A percentile compares a stretch with the other conserved stretches of the same genome.
phyloP scores from a whole-genome alignment of 2,329 filamentous ascomycete species.

The Botrytis deweyae region DNA sequence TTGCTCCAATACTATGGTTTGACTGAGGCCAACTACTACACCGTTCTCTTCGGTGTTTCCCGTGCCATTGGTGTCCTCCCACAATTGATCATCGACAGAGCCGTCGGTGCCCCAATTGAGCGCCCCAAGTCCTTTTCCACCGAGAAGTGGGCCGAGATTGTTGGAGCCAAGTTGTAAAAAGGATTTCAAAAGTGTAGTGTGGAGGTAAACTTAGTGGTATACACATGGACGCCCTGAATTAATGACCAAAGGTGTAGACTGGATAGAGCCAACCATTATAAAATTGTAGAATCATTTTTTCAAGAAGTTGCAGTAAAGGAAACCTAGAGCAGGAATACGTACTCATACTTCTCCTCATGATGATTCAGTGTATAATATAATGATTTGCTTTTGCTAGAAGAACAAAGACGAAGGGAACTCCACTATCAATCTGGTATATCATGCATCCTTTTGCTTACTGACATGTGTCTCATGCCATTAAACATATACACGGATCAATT shows the following conservation, averaged over 20 bases:
- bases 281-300: slow-evolving; percentile 26
- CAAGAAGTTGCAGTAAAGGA: slow-evolving; percentile 30
- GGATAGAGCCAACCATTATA: slow-evolving; percentile 38
- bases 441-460: background rate
- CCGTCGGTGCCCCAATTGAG: slow-evolving; percentile 95
- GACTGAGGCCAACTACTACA: slow-evolving; percentile 99
- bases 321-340: slow-evolving; percentile 12
- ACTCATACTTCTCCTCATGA: slow-evolving; percentile 3
- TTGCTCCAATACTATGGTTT: slow-evolving; percentile 99
- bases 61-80: slow-evolving; percentile 97
- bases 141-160: slow-evolving; percentile 91
- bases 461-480: no score
- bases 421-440: background rate
- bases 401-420: background rate
- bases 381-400: background rate
- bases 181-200: background rate
- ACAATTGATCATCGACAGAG: slow-evolving; percentile 99
- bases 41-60: slow-evolving; percentile 97
- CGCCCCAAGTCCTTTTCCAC: slow-evolving; percentile 99
- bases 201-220: slow-evolving; percentile 26
- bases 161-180: slow-evolving; percentile 80
- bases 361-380: background rate
- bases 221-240: slow-evolving; percentile 10
- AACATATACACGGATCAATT: background rate
- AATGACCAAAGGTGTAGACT: slow-evolving; percentile 29